Conservation (phyloP, 257 asterid genomes). For the Plantago ovata region DNA sequence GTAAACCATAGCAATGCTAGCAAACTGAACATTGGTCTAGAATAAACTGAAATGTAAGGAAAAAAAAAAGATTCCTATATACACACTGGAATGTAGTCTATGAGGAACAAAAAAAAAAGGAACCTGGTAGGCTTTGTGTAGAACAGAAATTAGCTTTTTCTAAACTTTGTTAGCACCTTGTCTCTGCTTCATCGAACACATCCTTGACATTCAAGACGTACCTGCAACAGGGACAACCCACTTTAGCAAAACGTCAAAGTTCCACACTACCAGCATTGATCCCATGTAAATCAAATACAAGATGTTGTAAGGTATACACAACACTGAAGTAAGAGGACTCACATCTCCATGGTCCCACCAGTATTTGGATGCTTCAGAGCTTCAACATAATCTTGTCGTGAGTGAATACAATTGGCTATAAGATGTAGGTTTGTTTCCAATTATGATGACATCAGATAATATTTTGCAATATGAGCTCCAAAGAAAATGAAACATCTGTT, state of each 20-base stretch:
- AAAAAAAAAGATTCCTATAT: too few relatives aligned
- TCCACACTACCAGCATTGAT: conserved; percentile 1
- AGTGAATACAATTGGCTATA: conserved; percentile 72
- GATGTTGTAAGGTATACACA: not conserved
- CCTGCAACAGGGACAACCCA: conserved; percentile 43
- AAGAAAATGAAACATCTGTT: not conserved
- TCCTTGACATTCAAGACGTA: conserved; percentile 93
- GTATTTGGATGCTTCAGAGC: conserved; percentile 88
- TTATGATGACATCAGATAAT: not conserved
- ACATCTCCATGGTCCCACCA: conserved; percentile 97
- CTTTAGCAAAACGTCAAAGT: conserved; percentile 13
- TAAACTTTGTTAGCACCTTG: too few relatives aligned
- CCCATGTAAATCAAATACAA: conserved; percentile 1
- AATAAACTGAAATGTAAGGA: too few relatives aligned
- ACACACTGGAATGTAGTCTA: too few relatives aligned
- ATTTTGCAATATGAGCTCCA: not conserved
- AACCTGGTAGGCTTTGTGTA: too few relatives aligned
- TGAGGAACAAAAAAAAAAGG: too few relatives aligned
- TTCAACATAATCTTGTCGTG: conserved; percentile 92
- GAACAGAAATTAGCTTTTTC: too few relatives aligned
- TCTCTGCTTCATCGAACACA: conserved; percentile 84
- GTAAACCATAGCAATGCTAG: too few relatives aligned
- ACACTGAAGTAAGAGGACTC: conserved; percentile 32
- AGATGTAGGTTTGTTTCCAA: conserved; percentile 90
- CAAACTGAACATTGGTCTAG: too few relatives aligned